phyloP scores from a whole-genome alignment of 495 filamentous ascomycete genomes.

The Aspergillus cavernicola region DNA sequence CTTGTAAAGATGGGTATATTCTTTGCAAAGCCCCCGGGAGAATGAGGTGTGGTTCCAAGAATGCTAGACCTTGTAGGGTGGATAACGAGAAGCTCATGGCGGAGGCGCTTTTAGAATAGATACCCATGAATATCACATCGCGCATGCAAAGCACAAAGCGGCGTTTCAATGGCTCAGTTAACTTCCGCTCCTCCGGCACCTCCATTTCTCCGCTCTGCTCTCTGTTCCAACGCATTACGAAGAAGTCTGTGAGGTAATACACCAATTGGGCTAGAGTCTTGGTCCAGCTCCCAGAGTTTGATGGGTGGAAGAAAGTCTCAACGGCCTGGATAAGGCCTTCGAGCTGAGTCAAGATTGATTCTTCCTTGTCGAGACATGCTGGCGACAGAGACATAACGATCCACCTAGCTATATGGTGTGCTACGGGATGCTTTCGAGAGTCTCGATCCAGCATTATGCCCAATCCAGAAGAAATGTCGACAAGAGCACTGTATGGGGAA shows the following conservation, averaged over 20 bases:
- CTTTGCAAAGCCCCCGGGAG: slow-evolving; percentile 90
- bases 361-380: slow-evolving; percentile 67
- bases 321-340: slow-evolving; percentile 94
- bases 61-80: slow-evolving; percentile 82
- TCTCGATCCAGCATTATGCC: slow-evolving; percentile 86
- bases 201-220: slow-evolving; percentile 91
- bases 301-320: slow-evolving; percentile 98
- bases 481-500: slow-evolving; percentile 77
- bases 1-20: slow-evolving; percentile 95
- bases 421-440: slow-evolving; percentile 83
- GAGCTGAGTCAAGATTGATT: slow-evolving; percentile 77
- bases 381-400: slow-evolving; percentile 93
- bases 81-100: slow-evolving; percentile 89
- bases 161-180: slow-evolving; percentile 75
- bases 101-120: slow-evolving; percentile 89
- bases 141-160: slow-evolving; percentile 87
- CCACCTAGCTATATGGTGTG: slow-evolving; percentile 92
- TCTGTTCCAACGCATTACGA: slow-evolving; percentile 96
- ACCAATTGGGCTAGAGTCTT: slow-evolving; percentile 85
- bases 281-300: slow-evolving; percentile 92
- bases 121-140: slow-evolving; percentile 97
- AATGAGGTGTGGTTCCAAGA: slow-evolving; percentile 87
- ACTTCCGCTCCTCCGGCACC: slow-evolving; percentile 68
- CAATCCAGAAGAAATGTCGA: slow-evolving; percentile 79
- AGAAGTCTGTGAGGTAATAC: slow-evolving; percentile 92